These are phyloP conservation scores for Chlamydomonas sp. DNA, from an alignment of 139 green algal species.

Conservation along the genomic window DNA sequence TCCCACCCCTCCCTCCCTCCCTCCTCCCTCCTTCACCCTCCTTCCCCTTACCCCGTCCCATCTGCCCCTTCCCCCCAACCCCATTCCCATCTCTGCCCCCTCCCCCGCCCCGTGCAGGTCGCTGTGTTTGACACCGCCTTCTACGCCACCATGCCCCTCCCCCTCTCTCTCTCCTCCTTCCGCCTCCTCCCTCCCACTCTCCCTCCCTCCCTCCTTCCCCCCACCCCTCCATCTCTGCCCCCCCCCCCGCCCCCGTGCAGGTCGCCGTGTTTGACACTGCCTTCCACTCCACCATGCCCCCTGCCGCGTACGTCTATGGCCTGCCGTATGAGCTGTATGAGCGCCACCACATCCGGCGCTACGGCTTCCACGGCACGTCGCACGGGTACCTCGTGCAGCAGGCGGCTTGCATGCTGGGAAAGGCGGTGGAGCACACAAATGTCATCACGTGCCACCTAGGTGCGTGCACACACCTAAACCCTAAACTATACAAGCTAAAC, in stretches of 20 bases:
- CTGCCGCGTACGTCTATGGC: conserved; percentile 74
- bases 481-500: neutral
- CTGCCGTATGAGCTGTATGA: conserved; percentile 71
- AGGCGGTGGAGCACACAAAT: conserved; percentile 52
- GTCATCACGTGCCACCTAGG: conserved; percentile 76
- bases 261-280: conserved; percentile 92
- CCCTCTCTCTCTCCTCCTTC: no score
- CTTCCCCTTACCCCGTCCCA: neutral
- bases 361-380: conserved; percentile 84
- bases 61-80: no score
- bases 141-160: no score
- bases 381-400: conserved; percentile 69
- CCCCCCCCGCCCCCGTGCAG: conserved; percentile 30
- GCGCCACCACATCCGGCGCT: conserved; percentile 45
- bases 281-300: conserved; percentile 82
- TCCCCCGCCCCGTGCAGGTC: no score
- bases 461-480: neutral
- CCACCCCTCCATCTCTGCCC: no score
- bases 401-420: conserved; percentile 50
- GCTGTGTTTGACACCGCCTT: conserved; percentile 92
- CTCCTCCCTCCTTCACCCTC: no score
- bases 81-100: no score
- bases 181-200: neutral
- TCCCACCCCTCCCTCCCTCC: no score
- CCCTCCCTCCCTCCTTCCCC: no score